A percentile compares a stretch with the other conserved stretches of the same genome.
Conservation (phyloP, 441 rosid genomes). For the Melastoma candidum region DNA sequence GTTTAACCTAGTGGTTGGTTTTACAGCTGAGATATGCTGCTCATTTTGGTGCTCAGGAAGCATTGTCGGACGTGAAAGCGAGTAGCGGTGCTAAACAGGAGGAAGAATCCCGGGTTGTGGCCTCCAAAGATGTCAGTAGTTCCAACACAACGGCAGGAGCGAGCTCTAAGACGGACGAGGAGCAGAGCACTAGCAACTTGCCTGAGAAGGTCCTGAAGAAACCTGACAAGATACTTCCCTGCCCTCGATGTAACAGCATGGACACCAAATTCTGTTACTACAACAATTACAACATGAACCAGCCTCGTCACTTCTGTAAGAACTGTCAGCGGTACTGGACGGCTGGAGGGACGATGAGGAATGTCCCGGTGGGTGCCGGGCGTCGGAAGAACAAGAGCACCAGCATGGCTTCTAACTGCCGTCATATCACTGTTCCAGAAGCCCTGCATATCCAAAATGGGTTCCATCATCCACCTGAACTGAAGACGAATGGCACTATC, state of each 20-base stretch:
- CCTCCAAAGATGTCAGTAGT: constrained; percentile 30
- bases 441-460: constrained; percentile 53
- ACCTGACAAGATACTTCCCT: constrained; percentile 53
- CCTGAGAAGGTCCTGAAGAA: constrained; percentile 50
- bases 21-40: no score
- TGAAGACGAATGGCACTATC: constrained; percentile 50
- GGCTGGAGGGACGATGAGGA: constrained; percentile 74
- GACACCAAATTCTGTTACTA: constrained; percentile 73
- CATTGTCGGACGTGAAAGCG: no score
- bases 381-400: constrained; percentile 66
- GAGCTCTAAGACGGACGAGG: constrained; percentile 34
- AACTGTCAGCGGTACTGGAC: constrained; percentile 78
- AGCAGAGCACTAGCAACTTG: constrained; percentile 27
- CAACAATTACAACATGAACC: constrained; percentile 66
- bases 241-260: constrained; percentile 69
- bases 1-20: no score
- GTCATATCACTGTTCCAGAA: constrained; percentile 45
- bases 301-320: constrained; percentile 68
- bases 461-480: constrained; percentile 33
- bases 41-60: no score
- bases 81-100: constrained; percentile 17
- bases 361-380: constrained; percentile 70
- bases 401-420: constrained; percentile 43
- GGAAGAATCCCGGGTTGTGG: constrained; percentile 18
- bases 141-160: constrained; percentile 30